phyloP scores from a whole-genome alignment of 306 rosid genomes.

The Fagus sylvatica region DNA sequence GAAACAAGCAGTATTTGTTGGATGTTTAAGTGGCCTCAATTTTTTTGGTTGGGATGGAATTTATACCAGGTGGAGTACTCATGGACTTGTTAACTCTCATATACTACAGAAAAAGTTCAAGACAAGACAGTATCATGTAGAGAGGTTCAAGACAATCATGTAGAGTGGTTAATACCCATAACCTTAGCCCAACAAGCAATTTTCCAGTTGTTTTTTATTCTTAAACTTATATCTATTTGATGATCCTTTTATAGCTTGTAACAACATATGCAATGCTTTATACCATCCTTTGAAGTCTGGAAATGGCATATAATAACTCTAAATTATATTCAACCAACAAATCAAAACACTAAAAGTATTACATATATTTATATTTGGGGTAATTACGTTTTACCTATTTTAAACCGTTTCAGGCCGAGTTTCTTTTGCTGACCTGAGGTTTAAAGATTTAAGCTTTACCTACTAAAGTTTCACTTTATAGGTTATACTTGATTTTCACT shows the following conservation, averaged over 20 bases:
- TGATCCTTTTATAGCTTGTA: background rate
- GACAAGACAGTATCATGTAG: background rate
- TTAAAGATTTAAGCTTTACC: too few species aligned
- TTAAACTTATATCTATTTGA: background rate
- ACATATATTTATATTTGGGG: background rate
- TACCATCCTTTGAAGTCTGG: background rate
- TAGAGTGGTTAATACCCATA: background rate
- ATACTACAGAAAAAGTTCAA: background rate
- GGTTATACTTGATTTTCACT: too few species aligned
- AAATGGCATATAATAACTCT: background rate
- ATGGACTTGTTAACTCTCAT: background rate
- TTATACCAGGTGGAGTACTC: background rate
- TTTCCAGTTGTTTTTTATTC: background rate
- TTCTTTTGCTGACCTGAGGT: too few species aligned
- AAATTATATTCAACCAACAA: background rate
- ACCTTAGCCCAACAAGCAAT: background rate
- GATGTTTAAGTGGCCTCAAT: slow-evolving; percentile 12
- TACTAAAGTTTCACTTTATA: too few species aligned
- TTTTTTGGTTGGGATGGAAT: background rate
- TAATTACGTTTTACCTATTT: too few species aligned
- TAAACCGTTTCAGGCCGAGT: too few species aligned
- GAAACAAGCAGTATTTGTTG: background rate
- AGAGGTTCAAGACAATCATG: background rate
- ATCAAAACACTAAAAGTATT: background rate
- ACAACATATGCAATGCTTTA: background rate